Base-by-base conservation (phyloP, 139 green algal genomes). In the Tetradesmus obliquus region DNA sequence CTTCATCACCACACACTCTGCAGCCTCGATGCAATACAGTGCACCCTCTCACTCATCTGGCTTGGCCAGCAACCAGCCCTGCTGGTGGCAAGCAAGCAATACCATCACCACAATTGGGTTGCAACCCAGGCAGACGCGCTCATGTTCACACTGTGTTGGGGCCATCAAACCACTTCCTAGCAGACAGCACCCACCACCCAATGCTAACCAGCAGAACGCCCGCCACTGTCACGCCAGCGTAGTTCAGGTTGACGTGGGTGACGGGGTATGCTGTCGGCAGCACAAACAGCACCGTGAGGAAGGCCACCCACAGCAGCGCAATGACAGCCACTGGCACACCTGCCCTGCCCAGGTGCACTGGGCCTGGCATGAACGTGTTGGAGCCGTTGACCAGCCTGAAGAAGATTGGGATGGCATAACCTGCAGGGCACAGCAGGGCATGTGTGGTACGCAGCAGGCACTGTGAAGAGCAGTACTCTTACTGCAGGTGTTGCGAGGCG, bases 281-380 rank as follows among this genome's bases (percentile, higher is more conserved):
- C 83, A 88, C 83, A 54, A 88, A 88, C 83, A 88, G 55, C 55
- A 88, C 83, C 3, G 83, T 88, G 1, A 88, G 24, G 83, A 88
- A 88, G 1, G 55, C 83, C 22, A 88, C 58, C 83, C 83, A 88
- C 10, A 88, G 55, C n/a, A 74, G 58, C 0, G 83, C 55, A 20
- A 88, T 76, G 83, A 88, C 22, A 5, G 57, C 83, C 1, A 88
- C 24, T 2, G 83, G 83, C 55, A 88, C 55, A 7, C 57, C n/a
- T 9, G 53, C 17, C 24, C 51, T 58, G 51, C 80, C 80, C 3
- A 85, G 80, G 53, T 85, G 45, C 4, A 85, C 80, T 2, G 80
- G 80, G 5, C 80, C 80, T 57, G 17, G 45, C 5, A n/a, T 57
- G 80, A 85, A 85, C 0, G 80, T 24, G 51, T 58, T 54, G 53